A percentile compares a stretch with the other conserved stretches of the same genome.
phyloP scores from a whole-genome alignment of 2,329 filamentous ascomycete species.

The Lachnellula subtilissima region DNA sequence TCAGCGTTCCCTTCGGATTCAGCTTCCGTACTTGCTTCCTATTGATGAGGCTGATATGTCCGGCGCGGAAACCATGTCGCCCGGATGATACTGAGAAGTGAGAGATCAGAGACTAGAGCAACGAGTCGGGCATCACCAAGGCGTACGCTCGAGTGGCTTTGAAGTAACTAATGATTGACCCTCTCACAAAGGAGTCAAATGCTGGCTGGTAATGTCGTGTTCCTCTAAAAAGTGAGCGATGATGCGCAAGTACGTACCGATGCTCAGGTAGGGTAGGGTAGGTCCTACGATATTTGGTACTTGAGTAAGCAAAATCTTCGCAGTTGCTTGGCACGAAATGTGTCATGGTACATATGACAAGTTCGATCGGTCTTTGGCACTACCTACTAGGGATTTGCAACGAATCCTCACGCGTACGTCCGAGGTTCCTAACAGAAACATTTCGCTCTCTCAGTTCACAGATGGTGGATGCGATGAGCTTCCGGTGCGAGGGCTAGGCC shows the following conservation, averaged over 20 bases:
- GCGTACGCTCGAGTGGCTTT: slow-evolving; percentile 1
- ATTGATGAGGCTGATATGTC: slow-evolving; percentile 15
- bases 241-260: neutral
- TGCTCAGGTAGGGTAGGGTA: no score
- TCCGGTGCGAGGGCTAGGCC: no score
- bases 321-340: neutral
- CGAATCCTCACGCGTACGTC: no score
- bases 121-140: slow-evolving; percentile 11
- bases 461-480: neutral
- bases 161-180: neutral
- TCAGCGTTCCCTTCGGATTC: neutral
- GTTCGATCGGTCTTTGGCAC: neutral
- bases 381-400: no score
- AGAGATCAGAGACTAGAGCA: neutral
- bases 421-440: no score
- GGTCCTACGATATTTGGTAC: no score
- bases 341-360: neutral
- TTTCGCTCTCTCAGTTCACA: neutral
- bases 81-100: slow-evolving; percentile 5
- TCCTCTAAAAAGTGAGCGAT: neutral
- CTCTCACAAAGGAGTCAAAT: no score
- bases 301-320: slow-evolving; percentile 1
- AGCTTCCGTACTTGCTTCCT: slow-evolving; percentile 9
- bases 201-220: neutral
- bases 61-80: neutral